A percentile compares a stretch with the other conserved stretches of the same genome.
Evolutionary conservation across 2,329 filamentous ascomycete genomes (phyloP).

Genomic region (Fusarium sp.): DNA sequence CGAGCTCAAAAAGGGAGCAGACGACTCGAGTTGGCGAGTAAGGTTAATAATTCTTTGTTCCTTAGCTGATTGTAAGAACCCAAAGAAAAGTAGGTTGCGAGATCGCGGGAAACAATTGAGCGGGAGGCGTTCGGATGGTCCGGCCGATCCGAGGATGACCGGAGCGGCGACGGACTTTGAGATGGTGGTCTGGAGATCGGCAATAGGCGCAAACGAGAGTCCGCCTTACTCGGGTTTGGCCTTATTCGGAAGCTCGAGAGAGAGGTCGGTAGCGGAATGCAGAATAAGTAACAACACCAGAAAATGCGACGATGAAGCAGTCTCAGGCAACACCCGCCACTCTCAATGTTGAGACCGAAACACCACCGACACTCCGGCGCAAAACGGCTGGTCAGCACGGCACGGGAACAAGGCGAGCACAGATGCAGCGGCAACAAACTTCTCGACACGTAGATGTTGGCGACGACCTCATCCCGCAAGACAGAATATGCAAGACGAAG

Average conservation of each 20-base stretch:
- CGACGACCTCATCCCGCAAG: conserved; percentile 21
- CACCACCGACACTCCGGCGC: conserved; percentile 14
- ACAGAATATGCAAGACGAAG: background rate
- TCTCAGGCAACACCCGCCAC: conserved; percentile 11
- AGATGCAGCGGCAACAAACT: conserved; percentile 17
- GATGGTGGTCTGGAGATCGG: conserved; percentile 28
- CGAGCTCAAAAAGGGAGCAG: conserved; percentile 5
- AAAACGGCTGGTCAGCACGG: conserved; percentile 16
- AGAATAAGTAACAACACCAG: background rate
- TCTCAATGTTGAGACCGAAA: conserved; percentile 13
- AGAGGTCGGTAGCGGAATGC: background rate
- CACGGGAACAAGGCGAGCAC: conserved; percentile 1
- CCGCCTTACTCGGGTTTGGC: background rate
- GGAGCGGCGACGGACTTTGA: conserved; percentile 30
- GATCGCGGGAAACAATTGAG: conserved; percentile 17
- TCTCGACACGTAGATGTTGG: conserved; percentile 15
- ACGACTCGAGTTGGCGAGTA: conserved; percentile 9
- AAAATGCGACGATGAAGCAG: conserved; percentile 3
- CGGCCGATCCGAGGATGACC: conserved; percentile 37
- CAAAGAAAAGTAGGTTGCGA: conserved; percentile 3
- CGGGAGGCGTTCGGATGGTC: conserved; percentile 28
- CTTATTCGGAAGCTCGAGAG: background rate
- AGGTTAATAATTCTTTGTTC: conserved; percentile 20
- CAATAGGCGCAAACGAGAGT: conserved; percentile 18
- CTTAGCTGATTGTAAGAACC: conserved; percentile 5